Percentiles rank a stretch among this genome's conserved stretches.
phyloP scores from a whole-genome alignment of 345 rosid species.

The Carallia pectinifolia region DNA sequence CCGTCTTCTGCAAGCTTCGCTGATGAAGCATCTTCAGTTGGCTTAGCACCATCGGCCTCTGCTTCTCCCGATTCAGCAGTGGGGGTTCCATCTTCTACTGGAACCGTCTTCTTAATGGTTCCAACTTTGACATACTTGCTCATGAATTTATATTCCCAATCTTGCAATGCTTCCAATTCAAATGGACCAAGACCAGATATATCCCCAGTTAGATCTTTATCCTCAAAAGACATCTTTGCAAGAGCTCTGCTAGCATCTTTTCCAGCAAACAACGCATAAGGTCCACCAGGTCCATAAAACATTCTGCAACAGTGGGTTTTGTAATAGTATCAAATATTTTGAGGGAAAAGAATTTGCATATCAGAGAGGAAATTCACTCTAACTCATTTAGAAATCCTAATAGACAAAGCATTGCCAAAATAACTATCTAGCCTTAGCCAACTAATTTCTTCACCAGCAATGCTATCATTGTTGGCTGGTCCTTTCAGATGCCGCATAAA shows the following conservation, averaged over 20 bases:
- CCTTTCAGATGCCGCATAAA: neutral
- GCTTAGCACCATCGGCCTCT: conserved; percentile 42
- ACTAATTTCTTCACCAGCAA: neutral
- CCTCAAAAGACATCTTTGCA: conserved; percentile 98
- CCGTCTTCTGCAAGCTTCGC: conserved; percentile 44
- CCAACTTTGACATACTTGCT: conserved; percentile 94
- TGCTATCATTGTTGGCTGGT: neutral
- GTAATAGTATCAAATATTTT: neutral
- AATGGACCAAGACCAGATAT: conserved; percentile 93
- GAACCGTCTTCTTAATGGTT: conserved; percentile 50
- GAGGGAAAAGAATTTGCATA: neutral
- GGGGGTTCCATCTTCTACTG: conserved; percentile 46
- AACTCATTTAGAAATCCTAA: neutral
- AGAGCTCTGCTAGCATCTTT: conserved; percentile 98
- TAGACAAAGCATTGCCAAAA: neutral
- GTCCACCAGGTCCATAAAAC: conserved; percentile 99
- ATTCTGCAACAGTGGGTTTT: conserved; percentile 45
- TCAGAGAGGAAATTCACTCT: neutral
- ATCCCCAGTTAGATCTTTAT: conserved; percentile 83
- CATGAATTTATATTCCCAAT: conserved; percentile 99
- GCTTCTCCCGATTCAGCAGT: conserved; percentile 41
- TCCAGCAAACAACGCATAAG: conserved; percentile 94
- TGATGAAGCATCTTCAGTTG: conserved; percentile 10
- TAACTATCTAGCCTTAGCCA: neutral
- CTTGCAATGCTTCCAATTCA: conserved; percentile 95